These are phyloP conservation scores for Favolaschia claudopus DNA, from an alignment of 768 basidiomycete species.

Conservation along the genomic window DNA sequence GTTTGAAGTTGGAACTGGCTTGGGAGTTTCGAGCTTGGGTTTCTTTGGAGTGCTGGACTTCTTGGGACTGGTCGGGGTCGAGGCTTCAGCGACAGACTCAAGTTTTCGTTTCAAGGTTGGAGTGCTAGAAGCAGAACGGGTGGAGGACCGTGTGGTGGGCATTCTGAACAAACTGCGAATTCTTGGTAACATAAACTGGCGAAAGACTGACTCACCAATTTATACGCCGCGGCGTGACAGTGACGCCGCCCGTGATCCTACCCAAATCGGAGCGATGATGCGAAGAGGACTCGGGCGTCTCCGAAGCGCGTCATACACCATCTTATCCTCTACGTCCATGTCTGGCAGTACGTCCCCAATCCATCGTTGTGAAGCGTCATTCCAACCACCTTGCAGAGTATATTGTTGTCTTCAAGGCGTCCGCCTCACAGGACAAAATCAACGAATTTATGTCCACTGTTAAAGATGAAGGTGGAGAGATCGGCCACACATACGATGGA, in stretches of 20 bases:
- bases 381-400: constrained; percentile 43
- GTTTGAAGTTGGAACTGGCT: constrained; percentile 9
- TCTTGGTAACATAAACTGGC: no score
- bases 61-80: constrained; percentile 14
- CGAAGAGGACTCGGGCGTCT: no score
- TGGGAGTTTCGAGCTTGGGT: constrained; percentile 8
- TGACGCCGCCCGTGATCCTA: no score
- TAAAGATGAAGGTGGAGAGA: constrained; percentile 51
- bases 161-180: constrained; percentile 30
- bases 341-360: constrained; percentile 17
- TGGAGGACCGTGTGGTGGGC: constrained; percentile 45
- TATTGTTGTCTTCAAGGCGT: constrained; percentile 64
- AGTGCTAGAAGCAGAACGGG: constrained; percentile 29
- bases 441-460: constrained; percentile 49
- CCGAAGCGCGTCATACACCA: no score
- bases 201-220: no score
- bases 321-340: constrained; percentile 7
- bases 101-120: constrained; percentile 15
- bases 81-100: not conserved
- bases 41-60: constrained; percentile 36
- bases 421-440: constrained; percentile 48
- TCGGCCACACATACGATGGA: constrained; percentile 49
- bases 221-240: no score
- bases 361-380: not conserved
- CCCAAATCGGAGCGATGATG: no score